These are phyloP conservation scores for Salix dunnii DNA, from an alignment of 345 rosid genomes.

Conservation along the genomic window DNA sequence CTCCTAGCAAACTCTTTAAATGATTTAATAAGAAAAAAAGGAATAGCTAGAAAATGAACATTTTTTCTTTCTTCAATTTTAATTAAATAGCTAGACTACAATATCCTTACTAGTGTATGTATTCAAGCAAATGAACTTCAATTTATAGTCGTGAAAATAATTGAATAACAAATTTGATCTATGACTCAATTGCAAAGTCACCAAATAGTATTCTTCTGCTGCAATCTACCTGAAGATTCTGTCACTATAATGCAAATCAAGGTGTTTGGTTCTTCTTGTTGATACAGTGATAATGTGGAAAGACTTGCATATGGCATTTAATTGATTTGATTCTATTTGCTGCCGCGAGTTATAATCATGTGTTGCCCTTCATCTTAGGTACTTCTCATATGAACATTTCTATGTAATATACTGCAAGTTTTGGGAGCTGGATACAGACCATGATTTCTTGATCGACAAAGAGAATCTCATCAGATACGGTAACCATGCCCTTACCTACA, in stretches of 20 bases:
- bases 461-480: conserved; percentile 93
- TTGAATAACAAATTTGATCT: neutral
- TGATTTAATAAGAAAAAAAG: neutral
- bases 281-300: neutral
- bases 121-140: neutral
- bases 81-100: neutral
- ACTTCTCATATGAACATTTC: conserved; percentile 92
- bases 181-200: neutral
- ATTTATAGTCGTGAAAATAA: neutral
- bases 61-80: neutral
- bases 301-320: neutral
- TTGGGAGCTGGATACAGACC: conserved; percentile 97
- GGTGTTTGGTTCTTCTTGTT: neutral
- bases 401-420: conserved; percentile 97
- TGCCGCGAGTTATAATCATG: conserved; percentile 1
- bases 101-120: neutral
- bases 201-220: neutral
- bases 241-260: neutral
- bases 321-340: neutral
- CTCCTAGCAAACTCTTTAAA: neutral
- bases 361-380: conserved; percentile 42
- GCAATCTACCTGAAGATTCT: neutral
- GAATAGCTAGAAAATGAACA: neutral
- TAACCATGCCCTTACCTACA: conserved; percentile 88
- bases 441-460: conserved; percentile 90